These are phyloP conservation scores for Ploettnerulaceae sp. DNA, from an alignment of 2,329 filamentous ascomycete genomes.

Conservation along the genomic window DNA sequence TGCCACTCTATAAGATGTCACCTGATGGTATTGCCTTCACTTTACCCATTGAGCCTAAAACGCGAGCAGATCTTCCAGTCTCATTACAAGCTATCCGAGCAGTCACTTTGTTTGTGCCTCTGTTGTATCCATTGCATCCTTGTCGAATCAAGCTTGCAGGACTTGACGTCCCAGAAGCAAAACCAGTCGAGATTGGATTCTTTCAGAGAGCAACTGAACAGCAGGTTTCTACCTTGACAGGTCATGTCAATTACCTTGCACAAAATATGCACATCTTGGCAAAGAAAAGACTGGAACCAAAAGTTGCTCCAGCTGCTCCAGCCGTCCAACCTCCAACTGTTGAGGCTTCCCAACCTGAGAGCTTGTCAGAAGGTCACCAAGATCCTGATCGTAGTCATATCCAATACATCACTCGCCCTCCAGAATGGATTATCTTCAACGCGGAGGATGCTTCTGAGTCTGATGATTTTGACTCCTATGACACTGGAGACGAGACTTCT, in stretches of 20 bases:
- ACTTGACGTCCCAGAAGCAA: conserved; percentile 54
- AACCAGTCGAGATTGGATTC: conserved; percentile 62
- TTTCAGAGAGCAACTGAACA: conserved; percentile 51
- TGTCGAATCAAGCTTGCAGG: conserved; percentile 63
- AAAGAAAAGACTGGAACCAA: conserved; percentile 42
- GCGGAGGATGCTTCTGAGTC: conserved; percentile 43
- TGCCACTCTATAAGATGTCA: conserved; percentile 62
- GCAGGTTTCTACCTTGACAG: conserved; percentile 59
- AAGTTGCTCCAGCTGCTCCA: conserved; percentile 8
- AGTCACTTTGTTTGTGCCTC: conserved; percentile 64
- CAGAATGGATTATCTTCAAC: conserved; percentile 59
- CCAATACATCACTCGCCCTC: conserved; percentile 67
- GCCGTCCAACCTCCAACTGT: background rate
- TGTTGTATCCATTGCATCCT: conserved; percentile 65
- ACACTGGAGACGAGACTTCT: conserved; percentile 27
- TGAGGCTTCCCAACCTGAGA: conserved; percentile 14
- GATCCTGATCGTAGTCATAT: conserved; percentile 56
- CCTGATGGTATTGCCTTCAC: conserved; percentile 66
- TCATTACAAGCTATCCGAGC: conserved; percentile 58
- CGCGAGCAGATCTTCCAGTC: conserved; percentile 54
- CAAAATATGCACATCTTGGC: conserved; percentile 66
- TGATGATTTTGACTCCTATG: conserved; percentile 42
- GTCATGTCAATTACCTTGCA: conserved; percentile 68
- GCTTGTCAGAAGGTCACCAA: conserved; percentile 26
- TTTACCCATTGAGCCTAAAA: conserved; percentile 63